phyloP scores from a whole-genome alignment of 352 stramenopile genomes.

The Phytophthora sp. region DNA sequence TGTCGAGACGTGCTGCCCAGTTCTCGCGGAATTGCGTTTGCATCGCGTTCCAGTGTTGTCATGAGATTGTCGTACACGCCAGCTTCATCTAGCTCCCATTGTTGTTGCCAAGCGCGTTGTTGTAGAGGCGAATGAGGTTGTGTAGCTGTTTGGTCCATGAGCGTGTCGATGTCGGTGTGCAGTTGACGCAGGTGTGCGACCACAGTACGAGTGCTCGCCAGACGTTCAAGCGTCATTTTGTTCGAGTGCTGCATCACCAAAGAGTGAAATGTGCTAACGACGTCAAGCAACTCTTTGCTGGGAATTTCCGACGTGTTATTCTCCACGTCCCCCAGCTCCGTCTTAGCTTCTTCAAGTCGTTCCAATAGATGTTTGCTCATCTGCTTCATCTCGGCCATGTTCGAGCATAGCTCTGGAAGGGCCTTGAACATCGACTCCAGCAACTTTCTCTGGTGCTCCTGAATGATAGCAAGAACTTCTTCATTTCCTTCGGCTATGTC shows the following conservation, averaged over 20 bases:
- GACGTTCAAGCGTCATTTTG: constrained; percentile 18
- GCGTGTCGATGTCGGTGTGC: constrained; percentile 8
- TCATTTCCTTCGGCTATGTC: background rate
- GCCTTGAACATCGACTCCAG: background rate
- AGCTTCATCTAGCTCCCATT: constrained; percentile 9
- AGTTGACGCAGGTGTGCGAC: constrained; percentile 10
- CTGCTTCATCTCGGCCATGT: constrained; percentile 1
- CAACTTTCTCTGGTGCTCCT: constrained; percentile 3
- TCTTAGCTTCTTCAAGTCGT: background rate
- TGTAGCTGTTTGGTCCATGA: background rate
- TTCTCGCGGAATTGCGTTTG: constrained; percentile 1
- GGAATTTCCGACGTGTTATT: background rate
- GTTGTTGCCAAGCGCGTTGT: background rate
- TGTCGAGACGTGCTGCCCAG: background rate
- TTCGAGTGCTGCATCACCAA: constrained; percentile 14
- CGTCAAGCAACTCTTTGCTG: background rate
- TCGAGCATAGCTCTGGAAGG: constrained; percentile 1
- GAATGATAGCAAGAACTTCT: background rate
- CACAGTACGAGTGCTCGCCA: constrained; percentile 16
- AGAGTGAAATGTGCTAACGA: constrained; percentile 8
- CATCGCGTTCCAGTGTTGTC: background rate
- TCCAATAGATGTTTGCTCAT: constrained; percentile 10
- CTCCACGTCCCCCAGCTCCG: background rate
- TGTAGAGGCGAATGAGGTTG: background rate
- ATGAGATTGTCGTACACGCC: constrained; percentile 10